These are phyloP conservation scores for Oleoguttula mirabilis DNA, from an alignment of 495 filamentous ascomycete species.

Conservation along the genomic window DNA sequence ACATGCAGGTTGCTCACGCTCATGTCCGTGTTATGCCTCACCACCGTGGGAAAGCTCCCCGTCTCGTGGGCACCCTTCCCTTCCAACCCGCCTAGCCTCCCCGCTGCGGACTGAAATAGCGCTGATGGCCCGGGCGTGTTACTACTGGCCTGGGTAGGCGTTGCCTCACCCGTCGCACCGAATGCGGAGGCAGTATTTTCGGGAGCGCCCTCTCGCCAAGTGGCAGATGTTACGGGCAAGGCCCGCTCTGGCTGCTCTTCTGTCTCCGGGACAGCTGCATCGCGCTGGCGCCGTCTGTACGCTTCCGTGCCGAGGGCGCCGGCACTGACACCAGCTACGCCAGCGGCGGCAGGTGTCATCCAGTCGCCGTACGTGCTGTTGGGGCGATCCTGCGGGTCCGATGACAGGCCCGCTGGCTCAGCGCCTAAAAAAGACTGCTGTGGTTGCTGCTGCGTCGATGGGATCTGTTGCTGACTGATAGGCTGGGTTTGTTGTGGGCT, in stretches of 20 bases:
- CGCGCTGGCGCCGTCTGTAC: slow-evolving; percentile 15
- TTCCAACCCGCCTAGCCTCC: slow-evolving; percentile 12
- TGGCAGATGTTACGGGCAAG: no score
- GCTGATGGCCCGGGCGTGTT: no score
- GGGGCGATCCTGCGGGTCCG: slow-evolving; percentile 8
- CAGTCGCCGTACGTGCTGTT: slow-evolving; percentile 29
- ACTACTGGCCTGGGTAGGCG: no score
- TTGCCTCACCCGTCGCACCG: no score
- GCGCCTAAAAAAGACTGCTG: slow-evolving; percentile 19
- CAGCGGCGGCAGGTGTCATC: slow-evolving; percentile 30
- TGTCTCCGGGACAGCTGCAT: background rate
- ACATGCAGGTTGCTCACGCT: slow-evolving; percentile 29
- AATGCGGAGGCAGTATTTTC: no score
- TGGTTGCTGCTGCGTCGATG: slow-evolving; percentile 1
- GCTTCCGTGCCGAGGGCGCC: slow-evolving; percentile 22
- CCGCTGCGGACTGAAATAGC: background rate
- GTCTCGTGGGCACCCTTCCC: slow-evolving; percentile 15
- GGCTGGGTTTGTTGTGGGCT: slow-evolving; percentile 5
- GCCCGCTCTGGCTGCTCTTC: slow-evolving; percentile 4
- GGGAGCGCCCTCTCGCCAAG: no score
- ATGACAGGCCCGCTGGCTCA: slow-evolving; percentile 6
- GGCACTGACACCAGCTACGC: slow-evolving; percentile 24
- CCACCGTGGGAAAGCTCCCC: slow-evolving; percentile 21
- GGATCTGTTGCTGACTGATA: slow-evolving; percentile 1
- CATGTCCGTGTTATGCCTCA: slow-evolving; percentile 29